These are phyloP conservation scores for Decorospora gaudefroyi DNA, from an alignment of 2,329 filamentous ascomycete species.

Conservation along the genomic window DNA sequence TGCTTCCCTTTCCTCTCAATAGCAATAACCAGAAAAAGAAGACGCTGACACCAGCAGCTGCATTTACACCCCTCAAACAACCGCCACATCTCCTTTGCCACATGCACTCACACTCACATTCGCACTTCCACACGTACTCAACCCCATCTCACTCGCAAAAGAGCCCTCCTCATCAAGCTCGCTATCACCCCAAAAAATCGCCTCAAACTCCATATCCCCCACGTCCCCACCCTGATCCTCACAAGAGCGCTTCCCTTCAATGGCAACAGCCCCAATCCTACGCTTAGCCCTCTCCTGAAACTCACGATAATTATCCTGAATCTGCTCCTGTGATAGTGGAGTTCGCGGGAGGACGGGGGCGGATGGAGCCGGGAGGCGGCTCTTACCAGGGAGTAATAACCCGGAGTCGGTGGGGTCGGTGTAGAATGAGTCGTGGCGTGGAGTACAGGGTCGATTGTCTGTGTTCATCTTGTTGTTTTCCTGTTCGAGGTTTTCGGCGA, in stretches of 20 bases:
- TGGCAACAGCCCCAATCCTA: slow-evolving; percentile 3
- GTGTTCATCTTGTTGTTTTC: neutral
- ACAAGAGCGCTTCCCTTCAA: neutral
- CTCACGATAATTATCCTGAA: slow-evolving; percentile 22
- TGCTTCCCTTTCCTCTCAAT: no score
- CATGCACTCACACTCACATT: no score
- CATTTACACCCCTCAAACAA: no score
- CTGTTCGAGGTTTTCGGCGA: neutral
- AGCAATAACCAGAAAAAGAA: no score
- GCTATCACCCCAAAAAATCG: slow-evolving; percentile 23
- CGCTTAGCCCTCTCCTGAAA: slow-evolving; percentile 13
- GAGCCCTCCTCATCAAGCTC: slow-evolving; percentile 8
- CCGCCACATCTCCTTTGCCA: no score
- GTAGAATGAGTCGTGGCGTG: neutral
- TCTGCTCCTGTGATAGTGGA: slow-evolving; percentile 18
- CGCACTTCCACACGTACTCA: no score
- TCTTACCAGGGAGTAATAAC: neutral
- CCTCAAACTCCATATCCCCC: slow-evolving; percentile 24
- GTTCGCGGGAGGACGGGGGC: no score
- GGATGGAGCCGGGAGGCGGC: neutral
- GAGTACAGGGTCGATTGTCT: neutral
- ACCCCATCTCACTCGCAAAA: no score
- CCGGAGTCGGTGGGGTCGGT: neutral
- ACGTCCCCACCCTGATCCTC: slow-evolving; percentile 10
- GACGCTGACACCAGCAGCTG: no score